Evolutionary conservation across 2,329 filamentous ascomycete genomes (phyloP), one percentile per base, ranked within the genome.

Genomic region (Grosmannia clavigera): DNA sequence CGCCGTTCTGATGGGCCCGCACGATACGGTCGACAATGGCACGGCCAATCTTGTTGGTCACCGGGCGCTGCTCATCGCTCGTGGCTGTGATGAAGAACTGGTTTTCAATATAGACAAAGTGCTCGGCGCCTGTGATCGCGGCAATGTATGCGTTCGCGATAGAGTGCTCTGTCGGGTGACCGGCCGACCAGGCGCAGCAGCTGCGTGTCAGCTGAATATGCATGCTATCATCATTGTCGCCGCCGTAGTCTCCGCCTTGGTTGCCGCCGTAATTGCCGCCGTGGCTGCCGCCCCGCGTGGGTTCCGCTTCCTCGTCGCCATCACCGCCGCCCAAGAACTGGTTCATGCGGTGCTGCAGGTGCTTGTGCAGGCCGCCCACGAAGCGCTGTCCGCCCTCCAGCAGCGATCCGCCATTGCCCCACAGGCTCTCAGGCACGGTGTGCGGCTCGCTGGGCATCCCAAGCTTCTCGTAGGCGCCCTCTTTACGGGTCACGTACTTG

Each of bases 21-120:
- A 90, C 68, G 64, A 92, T 87, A 43, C 90, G 83, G 64, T 90
- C 84, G 7, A 90, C 89, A 57, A 95, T 87, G 33, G 87, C 87
- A 6, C 82, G 83, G 54, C 89, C 89, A 62, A 95, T 86, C 70
- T 85, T 84, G 73, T 95, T 94, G 67, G 79, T 80, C 54, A 95
- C 82, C 0, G 89, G 87, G 63, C 79, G 79, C 69, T 91, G 88
- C 60, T 83, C 74, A 59, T 87, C 79, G 55, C 77, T 78, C 1
- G 88, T 92, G 3, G 88, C 87, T 0, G 89, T 94, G 72, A 94
- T 94, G 77, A 94, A 94, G 75, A 94, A 94, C 77, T 90, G 85
- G 67, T 92, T 91, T 70, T 92, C 87, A 43, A 92, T 90, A 71
- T 91, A 92, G 61, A 92, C 73, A 67, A 87, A 91, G 69, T 90